Percentiles rank a stretch among this genome's conserved stretches.
phyloP scores from a whole-genome alignment of 2,329 filamentous ascomycete genomes.

The Diaporthe sp. region DNA sequence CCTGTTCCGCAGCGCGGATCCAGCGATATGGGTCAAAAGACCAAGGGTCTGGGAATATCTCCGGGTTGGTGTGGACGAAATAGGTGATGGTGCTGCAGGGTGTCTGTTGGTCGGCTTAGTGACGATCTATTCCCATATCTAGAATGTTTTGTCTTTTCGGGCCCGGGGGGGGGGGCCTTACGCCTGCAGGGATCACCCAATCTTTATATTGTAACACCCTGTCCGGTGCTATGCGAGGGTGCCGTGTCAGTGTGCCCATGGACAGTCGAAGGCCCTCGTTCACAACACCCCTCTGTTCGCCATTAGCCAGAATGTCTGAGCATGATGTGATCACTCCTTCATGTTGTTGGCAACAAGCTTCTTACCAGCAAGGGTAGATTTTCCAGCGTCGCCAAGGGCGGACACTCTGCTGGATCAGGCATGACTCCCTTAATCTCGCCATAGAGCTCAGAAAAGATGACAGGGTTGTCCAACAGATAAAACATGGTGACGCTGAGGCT shows the following conservation, averaged over 20 bases:
- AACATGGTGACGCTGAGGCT: not conserved
- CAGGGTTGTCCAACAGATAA: not conserved
- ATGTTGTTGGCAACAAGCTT: not conserved
- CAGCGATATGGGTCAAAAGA: not conserved
- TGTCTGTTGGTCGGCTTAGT: not conserved
- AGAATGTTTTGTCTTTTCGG: not conserved
- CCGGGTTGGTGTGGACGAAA: not conserved
- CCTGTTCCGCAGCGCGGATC: not conserved
- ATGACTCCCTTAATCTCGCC: not conserved
- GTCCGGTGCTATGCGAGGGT: not conserved
- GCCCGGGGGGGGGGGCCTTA: fast-evolving
- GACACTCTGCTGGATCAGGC: not conserved
- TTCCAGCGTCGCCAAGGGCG: not conserved
- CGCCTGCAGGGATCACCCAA: not conserved
- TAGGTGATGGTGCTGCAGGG: not conserved
- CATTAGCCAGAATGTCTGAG: not conserved
- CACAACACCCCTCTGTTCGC: not conserved
- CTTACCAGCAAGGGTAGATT: not conserved
- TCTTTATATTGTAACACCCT: not conserved
- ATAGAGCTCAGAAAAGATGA: not conserved
- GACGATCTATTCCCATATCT: not conserved
- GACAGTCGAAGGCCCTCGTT: not conserved
- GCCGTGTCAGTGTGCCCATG: not conserved
- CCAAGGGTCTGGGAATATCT: not conserved
- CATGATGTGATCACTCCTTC: not conserved